phyloP scores from a whole-genome alignment of 2,329 filamentous ascomycete genomes.

The Botrytis byssoidea region DNA sequence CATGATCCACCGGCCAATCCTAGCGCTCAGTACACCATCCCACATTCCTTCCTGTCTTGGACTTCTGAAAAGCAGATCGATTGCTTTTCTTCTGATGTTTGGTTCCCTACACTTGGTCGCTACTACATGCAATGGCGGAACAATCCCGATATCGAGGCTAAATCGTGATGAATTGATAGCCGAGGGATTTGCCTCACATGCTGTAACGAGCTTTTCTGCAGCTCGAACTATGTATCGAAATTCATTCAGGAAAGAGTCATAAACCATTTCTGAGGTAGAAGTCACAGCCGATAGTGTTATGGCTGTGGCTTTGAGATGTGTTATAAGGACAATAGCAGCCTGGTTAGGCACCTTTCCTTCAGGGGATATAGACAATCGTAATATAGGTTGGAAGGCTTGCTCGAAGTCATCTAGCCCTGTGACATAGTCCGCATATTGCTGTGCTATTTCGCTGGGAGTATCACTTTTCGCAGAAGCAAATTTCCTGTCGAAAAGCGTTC shows the following conservation, averaged over 20 bases:
- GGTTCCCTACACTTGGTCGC: conserved; percentile 64
- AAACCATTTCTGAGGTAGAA: conserved; percentile 33
- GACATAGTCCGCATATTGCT: conserved; percentile 24
- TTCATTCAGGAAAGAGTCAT: conserved; percentile 29
- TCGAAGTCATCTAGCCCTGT: conserved; percentile 30
- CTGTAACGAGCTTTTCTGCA: conserved; percentile 25
- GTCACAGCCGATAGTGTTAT: conserved; percentile 29
- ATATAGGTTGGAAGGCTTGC: conserved; percentile 31
- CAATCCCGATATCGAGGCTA: conserved; percentile 61
- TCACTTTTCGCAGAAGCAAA: conserved; percentile 28
- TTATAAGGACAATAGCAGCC: conserved; percentile 26
- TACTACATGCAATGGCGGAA: conserved; percentile 64
- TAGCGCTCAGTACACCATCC: conserved; percentile 46
- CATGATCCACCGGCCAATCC: conserved; percentile 33
- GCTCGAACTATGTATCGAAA: conserved; percentile 34
- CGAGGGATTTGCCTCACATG: conserved; percentile 23
- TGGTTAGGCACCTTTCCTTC: conserved; percentile 31
- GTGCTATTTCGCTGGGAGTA: conserved; percentile 24
- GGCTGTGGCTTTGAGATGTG: conserved; percentile 25
- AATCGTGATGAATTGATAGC: conserved; percentile 47
- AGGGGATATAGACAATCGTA: conserved; percentile 27
- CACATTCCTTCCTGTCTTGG: conserved; percentile 67
- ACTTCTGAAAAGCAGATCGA: conserved; percentile 57
- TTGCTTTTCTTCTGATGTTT: conserved; percentile 56
- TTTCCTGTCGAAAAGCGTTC: conserved; percentile 30